phyloP scores from a whole-genome alignment of 148 eudicot species.

The Chenopodium quinoa region DNA sequence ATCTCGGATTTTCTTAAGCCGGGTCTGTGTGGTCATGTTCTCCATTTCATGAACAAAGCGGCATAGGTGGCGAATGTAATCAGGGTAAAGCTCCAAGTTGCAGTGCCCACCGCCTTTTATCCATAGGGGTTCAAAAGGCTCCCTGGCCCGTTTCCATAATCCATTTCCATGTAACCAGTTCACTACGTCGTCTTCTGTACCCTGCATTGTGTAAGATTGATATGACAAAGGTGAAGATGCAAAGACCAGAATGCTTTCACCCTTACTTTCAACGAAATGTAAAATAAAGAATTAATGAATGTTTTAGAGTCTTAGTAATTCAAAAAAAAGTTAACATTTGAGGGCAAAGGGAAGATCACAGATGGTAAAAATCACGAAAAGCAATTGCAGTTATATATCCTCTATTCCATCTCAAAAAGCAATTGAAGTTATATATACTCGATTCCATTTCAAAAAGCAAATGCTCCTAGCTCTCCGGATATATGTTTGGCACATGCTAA shows the following conservation, averaged over 20 bases:
- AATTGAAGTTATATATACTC: too few species aligned
- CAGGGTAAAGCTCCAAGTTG: slow-evolving; percentile 94
- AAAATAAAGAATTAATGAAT: background rate
- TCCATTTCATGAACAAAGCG: slow-evolving; percentile 88
- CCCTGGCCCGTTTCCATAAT: slow-evolving; percentile 81
- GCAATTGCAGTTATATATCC: background rate
- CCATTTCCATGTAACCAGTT: slow-evolving; percentile 87
- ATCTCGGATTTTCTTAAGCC: slow-evolving; percentile 66
- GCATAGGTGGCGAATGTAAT: slow-evolving; percentile 90
- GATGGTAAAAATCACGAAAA: background rate
- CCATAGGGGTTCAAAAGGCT: slow-evolving; percentile 96
- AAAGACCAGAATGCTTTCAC: background rate
- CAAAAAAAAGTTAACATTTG: too few species aligned
- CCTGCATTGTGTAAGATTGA: slow-evolving; percentile 42
- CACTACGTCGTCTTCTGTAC: slow-evolving; percentile 96
- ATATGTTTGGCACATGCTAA: too few species aligned
- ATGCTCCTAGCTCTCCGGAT: too few species aligned
- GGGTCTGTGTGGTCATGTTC: slow-evolving; percentile 60
- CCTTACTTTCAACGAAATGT: background rate
- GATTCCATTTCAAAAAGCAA: too few species aligned
- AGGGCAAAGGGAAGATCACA: background rate
- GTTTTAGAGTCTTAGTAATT: background rate
- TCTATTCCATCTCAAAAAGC: background rate
- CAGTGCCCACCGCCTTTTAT: slow-evolving; percentile 99
- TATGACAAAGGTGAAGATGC: background rate